phyloP scores from a whole-genome alignment of 306 rosid genomes.

The Glycine soja region DNA sequence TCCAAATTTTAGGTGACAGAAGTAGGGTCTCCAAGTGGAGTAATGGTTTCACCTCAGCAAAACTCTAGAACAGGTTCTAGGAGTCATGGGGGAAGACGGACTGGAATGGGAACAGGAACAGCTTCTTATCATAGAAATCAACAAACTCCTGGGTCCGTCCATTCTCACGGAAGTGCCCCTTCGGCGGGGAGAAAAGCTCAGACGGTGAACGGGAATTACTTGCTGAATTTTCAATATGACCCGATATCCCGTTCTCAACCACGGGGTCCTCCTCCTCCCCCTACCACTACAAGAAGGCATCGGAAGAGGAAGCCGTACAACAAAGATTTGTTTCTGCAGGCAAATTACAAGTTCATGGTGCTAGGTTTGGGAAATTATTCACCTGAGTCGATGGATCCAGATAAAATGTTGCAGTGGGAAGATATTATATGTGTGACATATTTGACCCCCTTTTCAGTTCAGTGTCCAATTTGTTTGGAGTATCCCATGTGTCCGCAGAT shows the following conservation, averaged over 20 bases:
- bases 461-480: slow-evolving; percentile 98
- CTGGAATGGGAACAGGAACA: not conserved
- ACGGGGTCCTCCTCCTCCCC: slow-evolving; percentile 86
- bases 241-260: slow-evolving; percentile 82
- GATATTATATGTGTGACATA: slow-evolving; percentile 85
- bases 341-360: slow-evolving; percentile 89
- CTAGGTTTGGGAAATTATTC: slow-evolving; percentile 77
- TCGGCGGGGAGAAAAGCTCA: slow-evolving; percentile 74
- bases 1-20: slow-evolving; percentile 63
- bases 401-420: slow-evolving; percentile 95
- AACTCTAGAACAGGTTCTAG: slow-evolving; percentile 53
- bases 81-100: slow-evolving; percentile 57
- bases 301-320: slow-evolving; percentile 82
- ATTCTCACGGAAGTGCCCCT: slow-evolving; percentile 63
- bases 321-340: slow-evolving; percentile 94
- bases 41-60: slow-evolving; percentile 52
- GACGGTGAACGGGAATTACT: slow-evolving; percentile 77
- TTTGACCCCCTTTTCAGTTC: slow-evolving; percentile 76
- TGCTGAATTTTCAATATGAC: slow-evolving; percentile 92
- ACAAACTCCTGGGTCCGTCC: slow-evolving; percentile 49
- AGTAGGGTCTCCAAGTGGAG: slow-evolving; percentile 49
- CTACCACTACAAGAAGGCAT: slow-evolving; percentile 70
- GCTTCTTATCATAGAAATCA: slow-evolving; percentile 55
- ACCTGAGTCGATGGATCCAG: slow-evolving; percentile 81
- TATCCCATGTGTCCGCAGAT: slow-evolving; percentile 91